phyloP scores from a whole-genome alignment of 331 rosid species.

The Telfairia occidentalis region DNA sequence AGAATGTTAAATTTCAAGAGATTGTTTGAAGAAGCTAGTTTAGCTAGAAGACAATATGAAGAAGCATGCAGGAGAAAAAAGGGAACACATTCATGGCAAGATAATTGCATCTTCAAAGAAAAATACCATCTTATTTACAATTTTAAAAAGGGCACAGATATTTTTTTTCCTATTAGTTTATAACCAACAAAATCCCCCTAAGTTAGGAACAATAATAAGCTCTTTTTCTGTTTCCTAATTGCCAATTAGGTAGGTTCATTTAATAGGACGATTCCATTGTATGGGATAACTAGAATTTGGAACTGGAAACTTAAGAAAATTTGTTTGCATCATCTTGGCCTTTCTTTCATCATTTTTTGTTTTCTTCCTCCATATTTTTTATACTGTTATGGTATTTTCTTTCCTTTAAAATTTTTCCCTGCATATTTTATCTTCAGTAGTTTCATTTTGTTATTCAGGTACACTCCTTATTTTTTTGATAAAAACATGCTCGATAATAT shows the following conservation, averaged over 20 bases:
- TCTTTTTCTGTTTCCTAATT: background rate
- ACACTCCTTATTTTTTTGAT: conserved; percentile 97
- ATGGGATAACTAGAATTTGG: background rate
- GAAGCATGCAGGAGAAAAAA: background rate
- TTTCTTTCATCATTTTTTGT: conserved; percentile 4
- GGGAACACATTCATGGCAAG: background rate
- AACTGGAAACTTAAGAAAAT: background rate
- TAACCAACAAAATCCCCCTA: background rate
- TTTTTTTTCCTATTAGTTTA: background rate
- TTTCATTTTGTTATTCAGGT: conserved; percentile 51
- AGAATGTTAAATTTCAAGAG: background rate
- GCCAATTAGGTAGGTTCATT: background rate
- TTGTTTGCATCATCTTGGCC: background rate
- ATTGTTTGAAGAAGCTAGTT: background rate
- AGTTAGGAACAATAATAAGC: background rate
- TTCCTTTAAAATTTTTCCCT: background rate
- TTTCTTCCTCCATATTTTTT: background rate
- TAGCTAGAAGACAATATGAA: background rate
- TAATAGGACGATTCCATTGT: background rate
- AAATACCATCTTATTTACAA: background rate
- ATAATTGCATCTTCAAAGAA: background rate
- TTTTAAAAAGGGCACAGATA: background rate
- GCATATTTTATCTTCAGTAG: background rate
- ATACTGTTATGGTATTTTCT: background rate
- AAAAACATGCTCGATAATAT: conserved; percentile 89